Evolutionary conservation across 768 basidiomycete genomes (phyloP).

Genomic region (Termitomyces sp.): DNA sequence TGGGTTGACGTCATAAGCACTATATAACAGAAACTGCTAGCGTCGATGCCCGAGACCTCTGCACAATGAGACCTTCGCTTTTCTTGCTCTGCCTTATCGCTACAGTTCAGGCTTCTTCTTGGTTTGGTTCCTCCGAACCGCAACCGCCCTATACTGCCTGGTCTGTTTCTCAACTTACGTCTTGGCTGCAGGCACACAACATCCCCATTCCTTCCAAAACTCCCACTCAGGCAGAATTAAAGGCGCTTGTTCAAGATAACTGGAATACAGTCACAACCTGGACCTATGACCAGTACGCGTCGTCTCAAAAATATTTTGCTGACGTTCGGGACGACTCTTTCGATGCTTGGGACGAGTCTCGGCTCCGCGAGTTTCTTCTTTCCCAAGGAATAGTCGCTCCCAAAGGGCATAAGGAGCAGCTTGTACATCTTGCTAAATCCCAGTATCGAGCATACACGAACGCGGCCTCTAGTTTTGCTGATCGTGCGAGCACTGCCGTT

Average conservation of each 20-base stretch:
- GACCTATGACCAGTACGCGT: conserved; percentile 58
- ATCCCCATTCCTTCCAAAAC: conserved; percentile 46
- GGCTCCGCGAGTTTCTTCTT: conserved; percentile 77
- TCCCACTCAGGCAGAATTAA: conserved; percentile 36
- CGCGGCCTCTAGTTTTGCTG: conserved; percentile 53
- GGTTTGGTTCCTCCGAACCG: conserved; percentile 41
- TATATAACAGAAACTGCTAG: conserved; percentile 4
- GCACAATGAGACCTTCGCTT: conserved; percentile 23
- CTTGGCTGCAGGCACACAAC: conserved; percentile 67
- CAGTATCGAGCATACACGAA: conserved; percentile 55
- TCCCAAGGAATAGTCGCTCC: conserved; percentile 86
- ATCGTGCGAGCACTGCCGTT: conserved; percentile 47
- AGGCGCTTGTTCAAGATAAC: conserved; percentile 50
- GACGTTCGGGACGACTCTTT: conserved; percentile 57
- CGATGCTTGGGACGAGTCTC: conserved; percentile 82
- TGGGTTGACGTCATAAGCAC: conserved; percentile 16
- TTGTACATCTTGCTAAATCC: conserved; percentile 71
- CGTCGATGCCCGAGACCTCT: not conserved
- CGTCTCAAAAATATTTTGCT: conserved; percentile 58
- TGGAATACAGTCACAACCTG: conserved; percentile 51
- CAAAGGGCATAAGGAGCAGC: conserved; percentile 70
- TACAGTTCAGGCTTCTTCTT: conserved; percentile 39
- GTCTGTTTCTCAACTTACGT: conserved; percentile 57
- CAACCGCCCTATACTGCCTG: conserved; percentile 41
- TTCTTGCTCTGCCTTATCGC: conserved; percentile 24